Conservation (phyloP, 1,284 basidiomycete species). For the Lentinula novae-zelandiae region DNA sequence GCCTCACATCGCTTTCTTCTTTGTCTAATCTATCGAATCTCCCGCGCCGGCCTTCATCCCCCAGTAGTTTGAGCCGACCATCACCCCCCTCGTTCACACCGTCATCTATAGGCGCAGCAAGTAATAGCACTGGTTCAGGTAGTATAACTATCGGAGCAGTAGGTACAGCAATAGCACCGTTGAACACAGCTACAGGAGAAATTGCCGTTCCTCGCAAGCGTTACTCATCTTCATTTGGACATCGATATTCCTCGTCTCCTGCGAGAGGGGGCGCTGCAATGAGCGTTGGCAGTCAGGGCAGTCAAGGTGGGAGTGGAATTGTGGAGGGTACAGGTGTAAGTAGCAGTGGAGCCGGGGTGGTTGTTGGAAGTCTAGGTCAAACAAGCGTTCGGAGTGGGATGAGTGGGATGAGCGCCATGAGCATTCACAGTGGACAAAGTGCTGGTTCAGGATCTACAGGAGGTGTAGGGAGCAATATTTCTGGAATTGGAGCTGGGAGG, state of each 20-base stretch:
- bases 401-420: background rate
- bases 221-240: constrained; percentile 70
- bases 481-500: background rate
- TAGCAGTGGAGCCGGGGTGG: constrained; percentile 11
- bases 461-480: background rate
- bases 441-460: background rate
- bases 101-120: constrained; percentile 42
- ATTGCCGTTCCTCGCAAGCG: constrained; percentile 37
- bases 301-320: constrained; percentile 1
- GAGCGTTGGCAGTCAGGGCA: constrained; percentile 3
- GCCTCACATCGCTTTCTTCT: constrained; percentile 1
- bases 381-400: constrained; percentile 14
- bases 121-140: background rate
- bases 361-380: constrained; percentile 23
- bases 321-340: constrained; percentile 5
- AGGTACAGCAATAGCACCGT: constrained; percentile 2
- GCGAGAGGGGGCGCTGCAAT: constrained; percentile 28
- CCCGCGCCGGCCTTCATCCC: constrained; percentile 2
- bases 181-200: constrained; percentile 1
- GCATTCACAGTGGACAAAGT: background rate
- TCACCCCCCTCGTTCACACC: constrained; percentile 33
- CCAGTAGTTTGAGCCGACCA: background rate
- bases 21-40: constrained; percentile 6
- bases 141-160: background rate
- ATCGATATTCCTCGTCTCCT: constrained; percentile 49